phyloP scores from a whole-genome alignment of 2,329 filamentous ascomycete genomes.

The Aspergillus tamarii region DNA sequence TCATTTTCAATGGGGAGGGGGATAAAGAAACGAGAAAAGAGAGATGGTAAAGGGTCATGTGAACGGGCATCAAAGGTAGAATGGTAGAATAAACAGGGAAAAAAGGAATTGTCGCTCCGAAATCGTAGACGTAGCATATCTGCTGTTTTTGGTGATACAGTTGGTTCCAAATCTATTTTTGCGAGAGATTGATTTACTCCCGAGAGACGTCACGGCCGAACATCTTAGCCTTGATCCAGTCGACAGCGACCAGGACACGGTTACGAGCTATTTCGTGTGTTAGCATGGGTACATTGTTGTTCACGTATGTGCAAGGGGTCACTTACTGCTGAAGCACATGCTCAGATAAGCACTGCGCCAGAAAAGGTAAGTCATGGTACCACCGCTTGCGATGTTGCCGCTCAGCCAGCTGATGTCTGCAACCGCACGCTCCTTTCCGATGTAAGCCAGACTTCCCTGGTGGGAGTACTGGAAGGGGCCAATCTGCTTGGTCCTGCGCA shows the following conservation, averaged over 20 bases:
- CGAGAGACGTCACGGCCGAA: constrained; percentile 86
- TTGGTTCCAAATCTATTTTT: constrained; percentile 10
- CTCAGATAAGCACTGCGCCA: constrained; percentile 97
- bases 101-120: constrained; percentile 18
- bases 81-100: constrained; percentile 8
- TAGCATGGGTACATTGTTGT: constrained; percentile 9
- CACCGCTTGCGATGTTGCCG: constrained; percentile 91
- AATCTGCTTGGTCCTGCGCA: constrained; percentile 88
- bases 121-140: constrained; percentile 22
- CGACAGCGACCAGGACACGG: constrained; percentile 85
- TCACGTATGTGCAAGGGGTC: constrained; percentile 6
- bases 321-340: constrained; percentile 99
- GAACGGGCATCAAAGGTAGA: constrained; percentile 17
- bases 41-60: constrained; percentile 18
- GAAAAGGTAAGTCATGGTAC: constrained; percentile 94
- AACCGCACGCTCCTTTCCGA: constrained; percentile 96
- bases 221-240: constrained; percentile 96
- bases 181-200: constrained; percentile 42
- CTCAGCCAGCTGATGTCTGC: constrained; percentile 97
- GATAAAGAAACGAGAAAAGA: constrained; percentile 20
- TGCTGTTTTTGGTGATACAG: constrained; percentile 19
- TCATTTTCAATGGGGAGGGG: background rate
- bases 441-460: constrained; percentile 95
- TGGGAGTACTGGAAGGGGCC: constrained; percentile 99
- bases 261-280: constrained; percentile 70